These are phyloP conservation scores for Auricularia sp. DNA, from an alignment of 768 basidiomycete species.

Conservation along the genomic window DNA sequence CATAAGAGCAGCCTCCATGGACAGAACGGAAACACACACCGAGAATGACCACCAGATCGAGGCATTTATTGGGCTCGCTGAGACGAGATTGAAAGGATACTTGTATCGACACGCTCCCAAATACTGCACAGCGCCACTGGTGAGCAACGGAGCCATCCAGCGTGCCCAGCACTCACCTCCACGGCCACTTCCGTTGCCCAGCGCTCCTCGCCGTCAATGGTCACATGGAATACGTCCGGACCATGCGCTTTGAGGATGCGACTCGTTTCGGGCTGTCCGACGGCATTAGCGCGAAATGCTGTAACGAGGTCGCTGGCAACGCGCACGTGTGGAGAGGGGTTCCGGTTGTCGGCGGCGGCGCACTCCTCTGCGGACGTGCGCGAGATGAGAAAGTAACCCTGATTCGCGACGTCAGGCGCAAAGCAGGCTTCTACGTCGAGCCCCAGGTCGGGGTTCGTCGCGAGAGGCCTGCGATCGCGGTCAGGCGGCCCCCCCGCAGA, in stretches of 20 bases:
- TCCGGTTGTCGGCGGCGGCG: background rate
- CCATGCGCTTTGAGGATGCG: background rate
- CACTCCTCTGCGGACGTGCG: background rate
- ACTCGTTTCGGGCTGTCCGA: background rate
- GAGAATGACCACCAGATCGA: background rate
- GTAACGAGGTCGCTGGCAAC: background rate
- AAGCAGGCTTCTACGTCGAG: background rate
- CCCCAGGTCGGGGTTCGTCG: background rate
- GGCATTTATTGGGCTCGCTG: background rate
- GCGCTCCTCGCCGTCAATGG: background rate
- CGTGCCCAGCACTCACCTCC: background rate
- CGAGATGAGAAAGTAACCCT: background rate
- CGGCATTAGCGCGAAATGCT: background rate
- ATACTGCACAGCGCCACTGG: background rate
- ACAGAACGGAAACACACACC: background rate
- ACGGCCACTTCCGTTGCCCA: background rate
- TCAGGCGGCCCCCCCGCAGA: background rate
- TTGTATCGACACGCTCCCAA: background rate
- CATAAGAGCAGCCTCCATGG: background rate
- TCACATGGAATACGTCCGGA: background rate
- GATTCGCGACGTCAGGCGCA: background rate
- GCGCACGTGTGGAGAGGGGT: background rate
- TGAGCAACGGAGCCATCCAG: background rate
- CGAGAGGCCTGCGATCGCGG: background rate
- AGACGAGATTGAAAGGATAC: background rate